Evolutionary conservation across 768 basidiomycete species (phyloP), one percentile per base, ranked within the genome.

Genomic region (Pisolithus albus): DNA sequence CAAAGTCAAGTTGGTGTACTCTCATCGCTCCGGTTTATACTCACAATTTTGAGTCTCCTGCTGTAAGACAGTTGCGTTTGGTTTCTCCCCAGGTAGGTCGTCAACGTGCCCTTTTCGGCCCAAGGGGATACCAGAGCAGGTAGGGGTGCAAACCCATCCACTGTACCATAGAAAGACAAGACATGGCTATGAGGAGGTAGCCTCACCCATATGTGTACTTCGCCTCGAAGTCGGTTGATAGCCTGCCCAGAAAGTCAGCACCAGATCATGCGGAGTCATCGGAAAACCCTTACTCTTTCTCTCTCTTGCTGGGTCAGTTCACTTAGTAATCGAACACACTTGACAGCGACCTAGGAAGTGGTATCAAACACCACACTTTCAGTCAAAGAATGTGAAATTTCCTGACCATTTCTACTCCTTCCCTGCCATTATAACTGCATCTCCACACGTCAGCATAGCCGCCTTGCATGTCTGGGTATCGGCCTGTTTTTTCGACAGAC

Each of bases 61-160:
- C 6, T 13, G 26, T 28, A 30, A 8, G 43, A 18, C 1, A 24
- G 43, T 7, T 8, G 26, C 15, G 6, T 24, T 6, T 45, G 46
- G 7, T 18, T 28, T 11, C 34, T 6, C 18, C 52, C 50, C 8
- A 62, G 50, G 41, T 64, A 65, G 5, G 47, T 46, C 3, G 52
- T 61, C 37, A 66, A 49, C 0, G 49, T 55, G 1, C 65, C 65
- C 46, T 59, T 57, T n/a, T 64, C 61, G 38, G 57, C 49, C 63
- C 63, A 64, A 0, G 63, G 63, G 24, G 55, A 60, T 37, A 64
- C 56, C 51, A 64, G 58, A 10, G 63, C 55, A 16, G 48, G 48
- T 23, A 62, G 54, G 5, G 47, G 55, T 8, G 61, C 63, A 52
- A 63, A 64, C 26, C 53, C 56, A 4, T 49, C 36, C 11, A 49